Evolutionary conservation across 768 basidiomycete genomes (phyloP).

Genomic region (Asterophora lycoperdoides): DNA sequence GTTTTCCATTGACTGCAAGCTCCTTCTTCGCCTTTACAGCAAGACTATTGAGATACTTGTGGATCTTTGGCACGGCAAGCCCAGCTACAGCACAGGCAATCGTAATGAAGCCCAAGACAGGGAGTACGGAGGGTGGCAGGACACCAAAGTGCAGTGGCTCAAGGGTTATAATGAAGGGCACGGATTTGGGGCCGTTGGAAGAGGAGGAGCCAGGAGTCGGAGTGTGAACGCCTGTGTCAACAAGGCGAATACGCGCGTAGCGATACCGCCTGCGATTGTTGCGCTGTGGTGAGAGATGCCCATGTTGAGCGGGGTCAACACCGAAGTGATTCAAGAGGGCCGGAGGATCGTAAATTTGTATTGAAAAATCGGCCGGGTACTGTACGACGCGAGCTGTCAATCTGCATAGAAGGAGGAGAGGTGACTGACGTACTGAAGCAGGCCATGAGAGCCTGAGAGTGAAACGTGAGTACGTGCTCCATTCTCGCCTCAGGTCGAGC

Average conservation of each 20-base stretch:
- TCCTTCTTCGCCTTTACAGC: conserved; percentile 24
- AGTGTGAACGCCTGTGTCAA: conserved; percentile 48
- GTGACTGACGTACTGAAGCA: conserved; percentile 41
- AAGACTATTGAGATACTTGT: conserved; percentile 23
- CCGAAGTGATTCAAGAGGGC: conserved; percentile 19
- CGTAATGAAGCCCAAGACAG: conserved; percentile 30
- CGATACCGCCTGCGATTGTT: conserved; percentile 41
- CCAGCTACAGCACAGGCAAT: conserved; percentile 20
- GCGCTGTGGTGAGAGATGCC: conserved; percentile 2
- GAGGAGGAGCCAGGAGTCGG: conserved; percentile 23
- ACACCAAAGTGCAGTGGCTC: conserved; percentile 60
- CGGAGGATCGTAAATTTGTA: conserved; percentile 35
- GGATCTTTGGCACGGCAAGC: conserved; percentile 21
- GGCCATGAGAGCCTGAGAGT: conserved; percentile 55
- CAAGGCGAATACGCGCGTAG: conserved; percentile 56
- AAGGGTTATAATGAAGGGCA: conserved; percentile 42
- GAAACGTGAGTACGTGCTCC: conserved; percentile 40
- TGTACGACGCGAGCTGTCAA: conserved; percentile 13
- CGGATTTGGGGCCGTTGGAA: conserved; percentile 12
- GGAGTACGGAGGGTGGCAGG: conserved; percentile 51
- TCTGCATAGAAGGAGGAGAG: background rate
- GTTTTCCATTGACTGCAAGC: conserved; percentile 3
- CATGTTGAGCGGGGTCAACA: background rate
- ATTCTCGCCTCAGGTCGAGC: conserved; percentile 41
- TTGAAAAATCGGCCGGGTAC: conserved; percentile 42